Conservation (phyloP, 2,329 filamentous ascomycete species). For the Calonectria pseudoturangicola region DNA sequence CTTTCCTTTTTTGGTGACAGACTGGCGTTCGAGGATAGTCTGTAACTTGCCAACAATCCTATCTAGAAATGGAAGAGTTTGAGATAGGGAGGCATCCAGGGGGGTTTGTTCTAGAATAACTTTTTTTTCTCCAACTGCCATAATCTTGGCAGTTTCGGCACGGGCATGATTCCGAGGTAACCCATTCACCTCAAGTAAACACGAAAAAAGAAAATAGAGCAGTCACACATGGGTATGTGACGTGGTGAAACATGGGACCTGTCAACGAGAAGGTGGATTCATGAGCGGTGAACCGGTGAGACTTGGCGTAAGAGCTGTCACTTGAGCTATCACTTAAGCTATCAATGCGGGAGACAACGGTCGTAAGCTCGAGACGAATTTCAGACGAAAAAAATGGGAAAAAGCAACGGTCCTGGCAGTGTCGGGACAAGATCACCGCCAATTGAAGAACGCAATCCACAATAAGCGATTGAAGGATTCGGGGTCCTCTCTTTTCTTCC, state of each 20-base stretch:
- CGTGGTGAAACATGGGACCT: slow-evolving; percentile 28
- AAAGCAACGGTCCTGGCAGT: background rate
- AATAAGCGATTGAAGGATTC: background rate
- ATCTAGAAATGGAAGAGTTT: slow-evolving; percentile 14
- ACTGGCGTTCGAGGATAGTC: slow-evolving; percentile 7
- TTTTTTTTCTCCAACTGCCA: background rate
- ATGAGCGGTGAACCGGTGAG: slow-evolving; percentile 24
- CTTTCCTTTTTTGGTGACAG: slow-evolving; percentile 15
- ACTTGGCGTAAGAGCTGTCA: slow-evolving; percentile 30
- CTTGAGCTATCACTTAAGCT: background rate
- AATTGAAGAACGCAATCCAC: background rate
- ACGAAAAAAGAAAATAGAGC: slow-evolving; percentile 19
- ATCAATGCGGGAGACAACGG: background rate
- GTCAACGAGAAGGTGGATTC: slow-evolving; percentile 15
- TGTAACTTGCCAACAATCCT: slow-evolving; percentile 11
- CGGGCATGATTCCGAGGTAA: slow-evolving; percentile 6
- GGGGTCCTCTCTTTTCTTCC: slow-evolving; percentile 10
- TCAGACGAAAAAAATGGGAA: background rate
- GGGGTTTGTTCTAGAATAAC: slow-evolving; percentile 5
- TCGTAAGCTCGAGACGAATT: slow-evolving; percentile 21
- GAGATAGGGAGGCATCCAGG: slow-evolving; percentile 22
- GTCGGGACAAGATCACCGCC: background rate
- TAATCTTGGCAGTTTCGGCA: slow-evolving; percentile 29
- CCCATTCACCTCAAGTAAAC: slow-evolving; percentile 11
- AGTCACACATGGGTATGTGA: slow-evolving; percentile 22